A percentile compares a stretch with the other conserved stretches of the same genome.
These are phyloP conservation scores for Fusarium udum DNA, from an alignment of 2,329 filamentous ascomycete genomes.

Conservation along the genomic window DNA sequence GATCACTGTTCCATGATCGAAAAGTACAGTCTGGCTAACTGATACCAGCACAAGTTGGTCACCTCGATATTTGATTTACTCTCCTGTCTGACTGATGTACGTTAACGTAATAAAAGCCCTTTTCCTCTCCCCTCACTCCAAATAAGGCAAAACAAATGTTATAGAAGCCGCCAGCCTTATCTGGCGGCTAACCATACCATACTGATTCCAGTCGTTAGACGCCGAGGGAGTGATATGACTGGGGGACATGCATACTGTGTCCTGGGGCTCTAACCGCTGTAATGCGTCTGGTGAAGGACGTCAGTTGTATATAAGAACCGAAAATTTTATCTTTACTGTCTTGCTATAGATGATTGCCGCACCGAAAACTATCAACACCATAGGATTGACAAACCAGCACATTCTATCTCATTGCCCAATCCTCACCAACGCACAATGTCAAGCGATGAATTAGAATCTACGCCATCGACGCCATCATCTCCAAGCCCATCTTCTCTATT, in stretches of 20 bases:
- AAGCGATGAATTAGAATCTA: not conserved
- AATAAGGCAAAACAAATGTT: not conserved
- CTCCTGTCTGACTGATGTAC: not conserved
- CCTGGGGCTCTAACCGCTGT: not conserved
- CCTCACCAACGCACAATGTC: not conserved
- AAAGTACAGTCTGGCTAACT: not conserved
- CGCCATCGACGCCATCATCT: not conserved
- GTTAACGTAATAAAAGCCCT: not conserved
- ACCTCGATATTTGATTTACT: not conserved
- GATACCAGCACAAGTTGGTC: not conserved
- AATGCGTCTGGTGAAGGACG: not conserved
- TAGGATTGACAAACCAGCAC: not conserved
- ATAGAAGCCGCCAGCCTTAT: not conserved
- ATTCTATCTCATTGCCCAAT: not conserved
- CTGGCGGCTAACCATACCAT: not conserved
- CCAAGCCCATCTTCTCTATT: not conserved
- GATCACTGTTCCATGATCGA: not conserved
- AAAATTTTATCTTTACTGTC: not conserved
- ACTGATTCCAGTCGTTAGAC: not conserved
- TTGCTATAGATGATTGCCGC: not conserved
- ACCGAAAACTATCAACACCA: not conserved
- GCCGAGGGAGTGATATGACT: not conserved
- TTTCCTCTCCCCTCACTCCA: not conserved
- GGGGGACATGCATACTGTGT: not conserved
- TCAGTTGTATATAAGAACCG: not conserved